phyloP scores from a whole-genome alignment of 1,284 basidiomycete genomes.

The Coniophora puteana region DNA sequence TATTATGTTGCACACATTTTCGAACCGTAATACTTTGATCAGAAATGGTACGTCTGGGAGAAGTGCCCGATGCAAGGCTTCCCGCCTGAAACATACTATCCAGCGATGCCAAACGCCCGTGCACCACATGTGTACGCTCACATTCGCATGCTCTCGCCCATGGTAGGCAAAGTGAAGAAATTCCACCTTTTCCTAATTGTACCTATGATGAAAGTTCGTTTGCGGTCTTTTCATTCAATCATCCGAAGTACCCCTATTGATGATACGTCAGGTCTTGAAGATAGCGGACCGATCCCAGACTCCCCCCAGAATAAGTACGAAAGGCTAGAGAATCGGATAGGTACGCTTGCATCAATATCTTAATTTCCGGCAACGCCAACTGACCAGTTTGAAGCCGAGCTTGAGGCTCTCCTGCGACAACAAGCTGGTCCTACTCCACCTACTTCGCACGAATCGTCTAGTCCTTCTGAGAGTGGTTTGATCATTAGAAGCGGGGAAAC shows the following conservation, averaged over 20 bases:
- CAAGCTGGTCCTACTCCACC: conserved; percentile 19
- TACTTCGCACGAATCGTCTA: background rate
- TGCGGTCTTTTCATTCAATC: too few species aligned
- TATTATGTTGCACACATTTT: conserved; percentile 7
- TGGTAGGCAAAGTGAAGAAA: conserved; percentile 46
- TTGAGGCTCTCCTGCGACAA: conserved; percentile 47
- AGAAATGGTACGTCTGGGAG: conserved; percentile 57
- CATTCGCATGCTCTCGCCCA: conserved; percentile 56
- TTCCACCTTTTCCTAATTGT: conserved; percentile 56
- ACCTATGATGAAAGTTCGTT: conserved; percentile 63
- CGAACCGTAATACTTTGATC: conserved; percentile 9
- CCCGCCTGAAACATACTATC: conserved; percentile 7
- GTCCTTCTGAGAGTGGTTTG: too few species aligned
- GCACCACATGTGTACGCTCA: conserved; percentile 65
- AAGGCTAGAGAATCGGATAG: conserved; percentile 59
- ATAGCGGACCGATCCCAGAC: conserved; percentile 32
- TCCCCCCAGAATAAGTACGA: conserved; percentile 58
- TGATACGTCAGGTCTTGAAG: conserved; percentile 47
- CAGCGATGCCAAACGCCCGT: conserved; percentile 68
- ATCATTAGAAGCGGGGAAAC: too few species aligned
- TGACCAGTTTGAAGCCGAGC: conserved; percentile 45
- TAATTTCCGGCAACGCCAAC: background rate
- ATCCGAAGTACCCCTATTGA: too few species aligned
- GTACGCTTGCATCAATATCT: conserved; percentile 36
- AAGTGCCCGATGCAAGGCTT: conserved; percentile 7